These are phyloP conservation scores for Fusarium sp. DNA, from an alignment of 2,329 filamentous ascomycete genomes.

Conservation along the genomic window DNA sequence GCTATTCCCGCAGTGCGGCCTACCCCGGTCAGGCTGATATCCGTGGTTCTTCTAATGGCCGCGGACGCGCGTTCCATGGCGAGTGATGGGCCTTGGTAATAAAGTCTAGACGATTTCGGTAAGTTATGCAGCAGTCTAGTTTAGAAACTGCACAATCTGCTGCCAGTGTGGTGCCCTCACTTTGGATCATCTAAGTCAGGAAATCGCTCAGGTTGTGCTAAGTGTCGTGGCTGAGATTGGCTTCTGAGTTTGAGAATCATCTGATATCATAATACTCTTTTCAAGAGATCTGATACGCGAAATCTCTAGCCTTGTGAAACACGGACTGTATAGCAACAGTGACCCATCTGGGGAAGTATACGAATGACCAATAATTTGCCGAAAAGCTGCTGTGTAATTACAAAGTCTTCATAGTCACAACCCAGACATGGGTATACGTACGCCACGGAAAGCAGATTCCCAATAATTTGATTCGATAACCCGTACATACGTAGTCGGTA, in stretches of 20 bases:
- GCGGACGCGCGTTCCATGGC: conserved; percentile 43
- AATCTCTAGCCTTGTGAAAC: conserved; percentile 24
- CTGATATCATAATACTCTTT: conserved; percentile 14
- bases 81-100: conserved; percentile 19
- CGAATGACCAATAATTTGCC: not conserved
- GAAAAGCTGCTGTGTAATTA: conserved; percentile 3
- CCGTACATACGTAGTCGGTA: conserved; percentile 32
- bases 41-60: conserved; percentile 9
- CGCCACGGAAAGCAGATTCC: conserved; percentile 16
- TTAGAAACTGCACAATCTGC: conserved; percentile 1
- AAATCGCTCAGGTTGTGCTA: conserved; percentile 1
- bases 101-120: conserved; percentile 27
- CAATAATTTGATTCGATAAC: conserved; percentile 33
- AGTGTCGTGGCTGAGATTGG: not conserved
- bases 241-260: conserved; percentile 2
- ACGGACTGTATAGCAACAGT: not conserved
- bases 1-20: conserved; percentile 16
- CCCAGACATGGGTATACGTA: conserved; percentile 32
- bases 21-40: conserved; percentile 1
- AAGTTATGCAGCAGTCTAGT: conserved; percentile 26
- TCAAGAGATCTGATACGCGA: conserved; percentile 14
- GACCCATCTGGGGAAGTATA: not conserved
- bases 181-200: conserved; percentile 7
- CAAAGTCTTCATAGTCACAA: conserved; percentile 10
- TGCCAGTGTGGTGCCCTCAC: conserved; percentile 1